Evolutionary conservation across 345 rosid species (phyloP), one percentile per base, ranked within the genome.

Genomic region (Mallotus nudiflorus): DNA sequence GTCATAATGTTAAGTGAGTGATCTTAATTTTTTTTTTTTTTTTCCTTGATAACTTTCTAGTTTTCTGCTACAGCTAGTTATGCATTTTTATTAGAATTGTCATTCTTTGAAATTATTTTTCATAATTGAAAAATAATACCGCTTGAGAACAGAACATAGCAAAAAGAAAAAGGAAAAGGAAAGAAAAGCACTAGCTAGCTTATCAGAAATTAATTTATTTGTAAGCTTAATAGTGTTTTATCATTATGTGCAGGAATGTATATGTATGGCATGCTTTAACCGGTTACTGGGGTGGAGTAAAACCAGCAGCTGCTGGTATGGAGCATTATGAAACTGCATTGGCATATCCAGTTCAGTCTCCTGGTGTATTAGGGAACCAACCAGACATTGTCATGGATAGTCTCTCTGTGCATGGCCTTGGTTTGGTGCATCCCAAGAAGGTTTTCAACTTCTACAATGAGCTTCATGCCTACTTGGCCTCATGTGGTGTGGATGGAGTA

Each of bases 231-330:
- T 56, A 22, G 16, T 9, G 66, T 50, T 40, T 15, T 56, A 14
- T 50, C 1, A 25, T 28, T 15, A 3, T 18, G 18, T 7, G 14
- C 74, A 95, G 97, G 79, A 82, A 69, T 75, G 93, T 95, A 12
- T 95, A 92, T 76, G 97, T 84, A 18, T 95, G 98, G 99, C 99
- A 95, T 79, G 99, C 99, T 70, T 84, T 95, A 75, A 93, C 96
- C 72, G 97, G 97, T 53, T 95, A 95, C 74, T 95, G 99, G 99
- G 99, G 99, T 12, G 99, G 99, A 67, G 97, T 95, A 40, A 89
- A 92, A 75, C 99, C 99, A 2, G 90, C 96, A 24, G 96, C 93
- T 27, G 69, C 87, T 49, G 99, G 97, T 53, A 92, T 95, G 97
- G 98, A 95, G 82, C 93, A 95, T 75, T 95, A 92, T 45, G 99